Conservation (phyloP, 176 grass and related monocot genomes). For the Bolboschoenus planiculmis region DNA sequence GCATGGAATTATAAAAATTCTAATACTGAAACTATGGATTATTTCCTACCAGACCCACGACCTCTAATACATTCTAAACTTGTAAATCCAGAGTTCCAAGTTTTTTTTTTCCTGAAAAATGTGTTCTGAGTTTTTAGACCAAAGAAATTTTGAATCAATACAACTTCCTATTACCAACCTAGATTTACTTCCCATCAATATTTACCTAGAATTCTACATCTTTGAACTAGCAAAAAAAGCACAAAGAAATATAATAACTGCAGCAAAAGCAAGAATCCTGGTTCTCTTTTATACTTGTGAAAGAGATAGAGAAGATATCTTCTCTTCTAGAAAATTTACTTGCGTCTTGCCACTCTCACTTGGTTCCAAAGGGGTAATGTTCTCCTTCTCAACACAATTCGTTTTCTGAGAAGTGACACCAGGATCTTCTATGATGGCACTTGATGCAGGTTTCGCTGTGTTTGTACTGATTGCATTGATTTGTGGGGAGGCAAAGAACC, state of each 20-base stretch:
- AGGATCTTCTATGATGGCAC: background rate
- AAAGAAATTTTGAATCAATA: constrained; percentile 22
- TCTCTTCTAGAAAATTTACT: constrained; percentile 7
- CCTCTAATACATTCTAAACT: background rate
- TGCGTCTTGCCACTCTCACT: background rate
- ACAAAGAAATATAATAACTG: background rate
- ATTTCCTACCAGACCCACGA: background rate
- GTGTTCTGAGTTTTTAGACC: background rate
- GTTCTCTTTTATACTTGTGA: background rate
- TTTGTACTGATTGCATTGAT: background rate
- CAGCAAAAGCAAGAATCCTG: background rate
- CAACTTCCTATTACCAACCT: background rate
- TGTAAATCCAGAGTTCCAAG: background rate
- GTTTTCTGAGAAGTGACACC: background rate
- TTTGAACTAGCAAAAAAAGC: background rate
- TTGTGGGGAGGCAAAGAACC: background rate
- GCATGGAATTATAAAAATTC: background rate
- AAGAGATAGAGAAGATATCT: constrained; percentile 16
- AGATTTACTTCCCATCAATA: background rate
- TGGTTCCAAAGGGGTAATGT: constrained; percentile 8
- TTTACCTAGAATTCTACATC: constrained; percentile 19
- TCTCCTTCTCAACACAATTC: constrained; percentile 10
- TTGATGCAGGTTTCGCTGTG: background rate
- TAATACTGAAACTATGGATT: background rate
- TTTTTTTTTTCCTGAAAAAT: too few relatives aligned